Conservation (phyloP, 805 yeast species). For the Candida caryicola region DNA sequence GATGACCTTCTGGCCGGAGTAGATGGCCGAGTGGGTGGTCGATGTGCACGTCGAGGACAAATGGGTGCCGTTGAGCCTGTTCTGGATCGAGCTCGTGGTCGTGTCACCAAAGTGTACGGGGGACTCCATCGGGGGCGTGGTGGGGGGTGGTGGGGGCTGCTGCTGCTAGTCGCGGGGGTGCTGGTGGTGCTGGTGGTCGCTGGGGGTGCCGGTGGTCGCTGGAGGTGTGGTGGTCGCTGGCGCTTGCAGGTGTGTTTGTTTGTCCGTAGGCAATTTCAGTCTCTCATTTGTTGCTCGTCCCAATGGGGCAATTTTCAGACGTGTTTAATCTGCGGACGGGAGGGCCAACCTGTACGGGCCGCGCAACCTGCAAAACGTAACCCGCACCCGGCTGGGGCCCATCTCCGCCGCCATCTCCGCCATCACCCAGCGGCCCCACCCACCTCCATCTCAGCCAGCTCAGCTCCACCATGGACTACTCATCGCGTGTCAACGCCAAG, state of each 20-base stretch:
- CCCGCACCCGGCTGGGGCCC: no score
- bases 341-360: neutral
- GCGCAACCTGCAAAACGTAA: no score
- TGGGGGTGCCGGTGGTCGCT: no score
- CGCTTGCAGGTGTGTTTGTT: neutral
- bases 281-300: neutral
- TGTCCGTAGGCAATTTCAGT: neutral
- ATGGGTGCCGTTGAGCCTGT: conserved; percentile 36
- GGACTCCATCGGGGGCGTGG: conserved; percentile 34
- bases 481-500: conserved; percentile 85
- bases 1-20: conserved; percentile 36
- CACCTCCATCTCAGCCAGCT: no score
- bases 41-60: conserved; percentile 21
- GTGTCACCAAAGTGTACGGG: conserved; percentile 41
- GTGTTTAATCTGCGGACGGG: neutral
- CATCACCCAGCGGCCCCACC: no score
- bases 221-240: no score
- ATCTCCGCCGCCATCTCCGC: conserved; percentile 1
- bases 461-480: conserved; percentile 66
- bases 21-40: conserved; percentile 26
- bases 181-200: no score
- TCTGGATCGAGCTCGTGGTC: conserved; percentile 39
- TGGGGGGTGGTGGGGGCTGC: no score
- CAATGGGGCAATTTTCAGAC: neutral
- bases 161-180: no score